Evolutionary conservation across 305 asterid genomes (phyloP), one percentile per base, ranked within the genome.

Genomic region (Fraxinus velutina): DNA sequence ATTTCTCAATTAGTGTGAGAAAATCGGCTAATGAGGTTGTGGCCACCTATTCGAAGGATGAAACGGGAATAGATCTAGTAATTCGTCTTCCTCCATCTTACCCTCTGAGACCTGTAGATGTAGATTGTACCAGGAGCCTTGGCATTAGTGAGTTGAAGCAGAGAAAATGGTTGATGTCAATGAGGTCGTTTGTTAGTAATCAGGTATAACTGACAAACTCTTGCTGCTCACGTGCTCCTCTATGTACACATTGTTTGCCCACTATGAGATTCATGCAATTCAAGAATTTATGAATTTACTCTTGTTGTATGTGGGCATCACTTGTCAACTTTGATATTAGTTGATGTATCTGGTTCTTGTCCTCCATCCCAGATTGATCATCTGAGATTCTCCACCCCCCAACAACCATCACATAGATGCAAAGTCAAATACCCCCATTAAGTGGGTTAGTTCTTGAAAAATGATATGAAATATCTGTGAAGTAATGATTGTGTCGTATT

Each of bases 71-170:
- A 97, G 98, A 93, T 89, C 92, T 94, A 15, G 93, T 96, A 71
- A 96, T 96, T 85, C 98, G 92, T 80, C 97, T 96, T 90, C 99
- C 98, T 82, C 94, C 96, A 74, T 92, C 98, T 83, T 96, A 96
- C 82, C 99, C 99, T 74, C 84, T 96, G 84, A 91, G 91, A 81
- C 91, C 95, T 34, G 98, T 96, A 76, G 98, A 96, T 84, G 89
- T 96, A 55, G 97, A 93, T 88, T 96, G 98, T 85, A 86, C 98
- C 32, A 89, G 92, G 89, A 94, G 97, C 90, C 98, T 96, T 84
- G 99, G 99, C 83, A 94, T 94, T 79, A 93, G 90, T 85, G 98
- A 93, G 83, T 89, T 92, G 86, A 96, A 93, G 87, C 92, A 92
- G 82, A 90, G 98, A 85, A 94, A 96, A 86, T 96, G 99, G 99